Evolutionary conservation across 1,139 yeast genomes (phyloP).

Genomic region (Kodamaea alishanica): DNA sequence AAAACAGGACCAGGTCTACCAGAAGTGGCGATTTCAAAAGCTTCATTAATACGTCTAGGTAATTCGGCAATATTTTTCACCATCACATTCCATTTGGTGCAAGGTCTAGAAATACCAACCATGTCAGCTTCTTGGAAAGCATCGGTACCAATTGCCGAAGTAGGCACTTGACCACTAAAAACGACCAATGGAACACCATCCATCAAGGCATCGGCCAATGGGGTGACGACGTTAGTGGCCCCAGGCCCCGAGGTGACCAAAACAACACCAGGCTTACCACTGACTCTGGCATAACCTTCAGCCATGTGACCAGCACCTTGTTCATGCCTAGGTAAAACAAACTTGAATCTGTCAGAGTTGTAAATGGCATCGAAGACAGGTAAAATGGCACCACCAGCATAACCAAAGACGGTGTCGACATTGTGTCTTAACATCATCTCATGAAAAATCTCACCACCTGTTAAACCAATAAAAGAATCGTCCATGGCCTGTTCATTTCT

Average conservation of each 20-base stretch:
- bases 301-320: constrained; percentile 99
- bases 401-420: constrained; percentile 92
- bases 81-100: constrained; percentile 99
- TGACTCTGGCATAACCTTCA: constrained; percentile 94
- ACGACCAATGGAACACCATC: constrained; percentile 98
- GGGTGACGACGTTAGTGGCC: constrained; percentile 95
- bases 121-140: constrained; percentile 99
- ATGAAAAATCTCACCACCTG: constrained; percentile 97
- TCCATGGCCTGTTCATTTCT: constrained; percentile 46
- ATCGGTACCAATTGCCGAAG: constrained; percentile 93
- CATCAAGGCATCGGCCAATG: constrained; percentile 95
- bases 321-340: constrained; percentile 93
- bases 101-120: constrained; percentile 91
- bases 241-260: constrained; percentile 98
- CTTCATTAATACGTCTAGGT: constrained; percentile 94
- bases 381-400: constrained; percentile 97
- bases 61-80: constrained; percentile 90
- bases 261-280: constrained; percentile 97
- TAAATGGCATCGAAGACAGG: constrained; percentile 97
- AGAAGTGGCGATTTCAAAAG: constrained; percentile 91
- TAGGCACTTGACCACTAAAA: constrained; percentile 97
- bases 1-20: constrained; percentile 99
- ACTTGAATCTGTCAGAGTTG: constrained; percentile 83
- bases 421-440: constrained; percentile 97
- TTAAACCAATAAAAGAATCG: constrained; percentile 85